Evolutionary conservation across 257 asterid genomes (phyloP).

Genomic region (Orobanche coerulescens): DNA sequence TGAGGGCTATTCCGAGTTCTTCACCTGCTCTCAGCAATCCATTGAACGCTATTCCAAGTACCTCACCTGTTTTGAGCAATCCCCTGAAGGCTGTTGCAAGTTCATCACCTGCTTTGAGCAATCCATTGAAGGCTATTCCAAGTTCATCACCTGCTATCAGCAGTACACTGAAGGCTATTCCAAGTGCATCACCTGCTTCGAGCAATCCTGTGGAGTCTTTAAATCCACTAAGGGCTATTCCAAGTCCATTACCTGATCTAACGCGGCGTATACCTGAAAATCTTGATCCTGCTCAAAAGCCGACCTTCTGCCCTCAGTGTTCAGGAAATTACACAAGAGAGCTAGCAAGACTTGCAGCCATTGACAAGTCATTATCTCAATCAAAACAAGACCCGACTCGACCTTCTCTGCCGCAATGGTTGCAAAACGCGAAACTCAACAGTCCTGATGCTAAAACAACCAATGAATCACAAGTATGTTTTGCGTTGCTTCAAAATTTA

Average conservation of each 20-base stretch:
- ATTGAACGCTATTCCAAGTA: constrained; percentile 33
- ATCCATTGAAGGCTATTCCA: not conserved
- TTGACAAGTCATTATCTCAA: constrained; percentile 53
- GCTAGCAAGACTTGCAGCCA: constrained; percentile 42
- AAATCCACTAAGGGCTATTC: constrained; percentile 36
- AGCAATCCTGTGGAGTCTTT: no score
- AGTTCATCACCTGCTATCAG: not conserved
- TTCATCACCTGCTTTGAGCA: not conserved
- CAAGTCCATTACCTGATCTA: constrained; percentile 27
- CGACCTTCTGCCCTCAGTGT: constrained; percentile 51
- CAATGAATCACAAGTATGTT: constrained; percentile 43
- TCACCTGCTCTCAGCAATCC: no score
- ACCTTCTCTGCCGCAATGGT: constrained; percentile 68
- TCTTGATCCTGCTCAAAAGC: constrained; percentile 31
- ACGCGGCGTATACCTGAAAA: constrained; percentile 35
- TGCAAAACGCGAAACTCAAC: constrained; percentile 59
- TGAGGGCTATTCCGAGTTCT: no score
- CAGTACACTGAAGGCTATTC: no score
- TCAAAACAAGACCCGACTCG: constrained; percentile 32
- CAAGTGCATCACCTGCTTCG: constrained; percentile 28
- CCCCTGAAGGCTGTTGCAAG: not conserved
- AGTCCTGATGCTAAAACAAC: constrained; percentile 32
- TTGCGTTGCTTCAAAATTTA: not conserved
- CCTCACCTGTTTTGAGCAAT: constrained; percentile 16
- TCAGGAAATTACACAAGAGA: constrained; percentile 50